Base-by-base conservation (phyloP, 129 eudicot species). In the Flaveria bidentis region DNA sequence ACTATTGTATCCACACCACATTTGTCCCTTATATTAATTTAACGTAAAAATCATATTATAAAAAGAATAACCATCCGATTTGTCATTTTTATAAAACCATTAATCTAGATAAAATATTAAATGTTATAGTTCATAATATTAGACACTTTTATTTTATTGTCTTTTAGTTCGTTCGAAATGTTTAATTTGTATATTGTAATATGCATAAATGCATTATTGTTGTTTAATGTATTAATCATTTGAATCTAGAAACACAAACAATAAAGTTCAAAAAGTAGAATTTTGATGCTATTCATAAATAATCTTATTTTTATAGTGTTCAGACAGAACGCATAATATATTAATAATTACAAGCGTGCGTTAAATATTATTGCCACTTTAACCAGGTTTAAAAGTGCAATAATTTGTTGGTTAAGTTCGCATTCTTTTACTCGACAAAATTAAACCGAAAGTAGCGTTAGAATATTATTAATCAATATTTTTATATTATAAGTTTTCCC, bases 271-370 rank as follows among this genome's bases (percentile, higher is more conserved):
- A 71, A 71, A 61, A 41, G 72, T 39, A 63, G 66, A 78, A 58
- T 71, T 28, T 15, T 3, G 46, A 61, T 22, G 65, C 72, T 71
- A 72, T 79, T 71, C 65, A 63, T 51, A 65, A 30, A 80, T 73
- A 67, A 52, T 65, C 61, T 72, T 72, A 30, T 65, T 23, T 17
- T 22, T 16, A 56, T 18, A 73, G 62, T 52, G 49, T 65, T 58
- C 18, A 55, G 60, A 65, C 61, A 42, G 14, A 15, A 28, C 60
- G 62, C 18, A 30, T 73, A 51, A 61, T 60, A 26, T 64, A 26
- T 30, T 66, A 65, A 80, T 80, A 80, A 80, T 80, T 46, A 67
- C 74, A 57, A 80, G 75, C 79, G 69, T 80, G 83, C 79, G 73
- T 62, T 23, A 65, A 73, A 66, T 73, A 53, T 73, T 42, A 73